Evolutionary conservation across 2,329 filamentous ascomycete species (phyloP).

Genomic region (Microsporum ferrugineum): DNA sequence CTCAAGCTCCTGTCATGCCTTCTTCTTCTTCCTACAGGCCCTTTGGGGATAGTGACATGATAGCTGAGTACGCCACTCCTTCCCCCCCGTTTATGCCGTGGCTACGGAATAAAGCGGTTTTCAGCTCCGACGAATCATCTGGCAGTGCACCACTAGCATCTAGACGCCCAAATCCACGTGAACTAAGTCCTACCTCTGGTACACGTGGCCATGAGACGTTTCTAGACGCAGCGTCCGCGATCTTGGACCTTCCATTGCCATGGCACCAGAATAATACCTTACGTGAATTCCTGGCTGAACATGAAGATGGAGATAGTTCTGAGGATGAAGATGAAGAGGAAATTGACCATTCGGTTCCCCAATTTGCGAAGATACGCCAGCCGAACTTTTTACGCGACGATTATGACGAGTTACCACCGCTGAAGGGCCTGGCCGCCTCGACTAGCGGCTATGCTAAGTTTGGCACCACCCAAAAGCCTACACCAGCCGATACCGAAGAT

Average conservation of each 20-base stretch:
- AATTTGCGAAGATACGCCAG: not conserved
- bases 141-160: not conserved
- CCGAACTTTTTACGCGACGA: not conserved
- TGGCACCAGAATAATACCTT: not conserved
- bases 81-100: not conserved
- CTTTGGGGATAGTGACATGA: not conserved
- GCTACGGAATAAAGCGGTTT: not conserved
- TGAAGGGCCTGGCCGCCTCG: not conserved
- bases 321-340: not conserved
- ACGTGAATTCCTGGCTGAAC: not conserved
- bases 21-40: not conserved
- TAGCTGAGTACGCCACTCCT: not conserved
- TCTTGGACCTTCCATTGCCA: not conserved
- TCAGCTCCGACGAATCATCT: not conserved
- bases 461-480: not conserved
- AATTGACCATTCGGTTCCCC: not conserved
- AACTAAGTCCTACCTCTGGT: slow-evolving; percentile 4
- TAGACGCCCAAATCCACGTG: not conserved
- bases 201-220: not conserved
- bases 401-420: not conserved
- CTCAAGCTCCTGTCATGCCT: not conserved
- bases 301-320: not conserved
- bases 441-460: not conserved
- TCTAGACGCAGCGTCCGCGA: not conserved
- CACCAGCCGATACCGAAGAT: not conserved